These are phyloP conservation scores for Fomitopsis palustris DNA, from an alignment of 1,284 basidiomycete genomes.

Conservation along the genomic window DNA sequence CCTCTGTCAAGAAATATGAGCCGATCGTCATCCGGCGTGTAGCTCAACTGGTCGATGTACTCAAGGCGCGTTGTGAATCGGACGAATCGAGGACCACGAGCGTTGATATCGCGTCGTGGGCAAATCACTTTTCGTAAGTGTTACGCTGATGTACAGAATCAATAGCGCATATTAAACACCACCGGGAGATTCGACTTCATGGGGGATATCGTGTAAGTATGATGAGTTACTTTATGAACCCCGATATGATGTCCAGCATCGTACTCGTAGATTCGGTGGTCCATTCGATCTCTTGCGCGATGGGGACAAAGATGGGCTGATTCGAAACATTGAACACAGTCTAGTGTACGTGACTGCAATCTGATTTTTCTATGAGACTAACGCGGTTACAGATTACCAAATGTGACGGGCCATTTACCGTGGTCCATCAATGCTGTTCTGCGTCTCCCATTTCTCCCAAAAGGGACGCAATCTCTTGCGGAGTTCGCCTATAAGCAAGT, in stretches of 20 bases:
- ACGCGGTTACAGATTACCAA: slow-evolving; percentile 33
- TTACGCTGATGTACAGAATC: neutral
- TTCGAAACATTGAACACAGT: slow-evolving; percentile 11
- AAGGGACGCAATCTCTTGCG: neutral
- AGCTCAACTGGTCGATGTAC: slow-evolving; percentile 35
- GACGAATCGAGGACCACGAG: slow-evolving; percentile 21
- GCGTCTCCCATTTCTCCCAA: neutral
- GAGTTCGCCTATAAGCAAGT: slow-evolving; percentile 1
- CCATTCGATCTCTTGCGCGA: slow-evolving; percentile 24
- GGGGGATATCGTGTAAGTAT: slow-evolving; percentile 55
- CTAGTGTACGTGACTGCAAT: slow-evolving; percentile 26
- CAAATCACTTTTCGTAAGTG: slow-evolving; percentile 48
- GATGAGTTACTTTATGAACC: neutral
- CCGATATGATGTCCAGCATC: no score
- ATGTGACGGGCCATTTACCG: slow-evolving; percentile 1
- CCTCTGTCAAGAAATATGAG: slow-evolving; percentile 51
- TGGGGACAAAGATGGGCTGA: slow-evolving; percentile 19
- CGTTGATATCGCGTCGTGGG: slow-evolving; percentile 41
- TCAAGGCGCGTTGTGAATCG: slow-evolving; percentile 16
- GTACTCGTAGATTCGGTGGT: slow-evolving; percentile 27
- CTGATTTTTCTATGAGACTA: slow-evolving; percentile 40
- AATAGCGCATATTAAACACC: neutral
- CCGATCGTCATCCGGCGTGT: slow-evolving; percentile 36
- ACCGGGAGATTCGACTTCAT: slow-evolving; percentile 51
- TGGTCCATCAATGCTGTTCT: neutral